These are phyloP conservation scores for Tirmania nivea DNA, from an alignment of 495 filamentous ascomycete genomes.

Conservation along the genomic window DNA sequence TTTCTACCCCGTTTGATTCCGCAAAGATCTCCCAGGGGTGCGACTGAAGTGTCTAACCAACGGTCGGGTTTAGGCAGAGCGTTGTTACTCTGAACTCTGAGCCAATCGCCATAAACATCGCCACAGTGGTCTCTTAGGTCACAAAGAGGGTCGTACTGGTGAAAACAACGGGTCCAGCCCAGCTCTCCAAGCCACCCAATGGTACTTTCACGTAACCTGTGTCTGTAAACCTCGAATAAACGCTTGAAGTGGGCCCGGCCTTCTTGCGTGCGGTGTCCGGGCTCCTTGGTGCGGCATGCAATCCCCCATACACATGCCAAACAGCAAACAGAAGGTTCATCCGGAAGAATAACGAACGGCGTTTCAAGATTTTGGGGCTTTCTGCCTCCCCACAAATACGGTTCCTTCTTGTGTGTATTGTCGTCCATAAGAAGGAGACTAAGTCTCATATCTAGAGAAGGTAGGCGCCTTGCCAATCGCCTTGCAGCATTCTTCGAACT, in stretches of 20 bases:
- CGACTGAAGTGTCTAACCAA: not conserved
- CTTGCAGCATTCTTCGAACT: not conserved
- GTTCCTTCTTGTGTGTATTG: not conserved
- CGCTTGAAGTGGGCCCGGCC: too few relatives aligned
- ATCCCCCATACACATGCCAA: not conserved
- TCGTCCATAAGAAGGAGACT: not conserved
- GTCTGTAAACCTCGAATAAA: too few relatives aligned
- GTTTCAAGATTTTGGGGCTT: not conserved
- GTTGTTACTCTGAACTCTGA: not conserved
- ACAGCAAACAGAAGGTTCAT: not conserved
- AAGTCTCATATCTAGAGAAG: not conserved
- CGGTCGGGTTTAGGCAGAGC: too few relatives aligned
- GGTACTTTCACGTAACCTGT: too few relatives aligned
- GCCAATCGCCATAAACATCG: not conserved
- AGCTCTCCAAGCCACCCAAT: not conserved
- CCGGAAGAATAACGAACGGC: not conserved
- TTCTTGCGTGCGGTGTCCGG: too few relatives aligned
- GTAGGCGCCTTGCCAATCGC: not conserved
- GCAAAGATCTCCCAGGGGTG: not conserved
- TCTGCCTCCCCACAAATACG: not conserved
- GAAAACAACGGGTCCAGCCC: not conserved
- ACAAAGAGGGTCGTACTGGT: not conserved
- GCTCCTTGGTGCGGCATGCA: not conserved
- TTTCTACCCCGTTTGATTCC: not conserved
- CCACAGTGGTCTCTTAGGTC: not conserved